phyloP scores from a whole-genome alignment of 2,329 filamentous ascomycete species.

The Cladophialophora chaetospira region DNA sequence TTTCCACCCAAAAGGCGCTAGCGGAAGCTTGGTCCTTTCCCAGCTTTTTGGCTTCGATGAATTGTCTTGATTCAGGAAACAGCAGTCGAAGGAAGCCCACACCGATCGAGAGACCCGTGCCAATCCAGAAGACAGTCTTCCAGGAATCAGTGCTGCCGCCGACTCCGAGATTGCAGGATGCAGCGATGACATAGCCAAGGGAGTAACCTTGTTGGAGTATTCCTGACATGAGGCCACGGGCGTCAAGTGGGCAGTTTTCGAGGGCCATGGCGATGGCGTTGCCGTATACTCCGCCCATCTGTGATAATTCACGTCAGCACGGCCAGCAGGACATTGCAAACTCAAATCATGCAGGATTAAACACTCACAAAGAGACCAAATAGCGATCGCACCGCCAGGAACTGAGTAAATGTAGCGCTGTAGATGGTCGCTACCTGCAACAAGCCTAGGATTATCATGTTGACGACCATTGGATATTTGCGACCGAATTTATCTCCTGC shows the following conservation, averaged over 20 bases:
- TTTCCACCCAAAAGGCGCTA: constrained; percentile 67
- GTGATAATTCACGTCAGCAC: neutral
- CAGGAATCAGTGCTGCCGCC: constrained; percentile 58
- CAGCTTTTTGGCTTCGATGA: constrained; percentile 66
- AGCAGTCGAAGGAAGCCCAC: constrained; percentile 67
- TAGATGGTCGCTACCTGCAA: constrained; percentile 81
- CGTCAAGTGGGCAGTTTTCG: constrained; percentile 70
- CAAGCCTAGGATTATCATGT: constrained; percentile 71
- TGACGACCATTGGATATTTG: constrained; percentile 81
- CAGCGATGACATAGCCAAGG: constrained; percentile 77
- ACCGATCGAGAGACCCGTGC: constrained; percentile 46
- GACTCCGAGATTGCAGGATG: constrained; percentile 72
- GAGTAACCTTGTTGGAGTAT: constrained; percentile 82
- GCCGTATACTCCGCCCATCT: constrained; percentile 77
- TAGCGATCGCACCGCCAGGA: constrained; percentile 71
- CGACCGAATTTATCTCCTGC: constrained; percentile 77
- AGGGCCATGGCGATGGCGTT: constrained; percentile 77
- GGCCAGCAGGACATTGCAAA: neutral
- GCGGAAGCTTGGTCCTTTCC: constrained; percentile 36
- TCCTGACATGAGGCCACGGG: constrained; percentile 77
- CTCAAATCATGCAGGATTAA: neutral
- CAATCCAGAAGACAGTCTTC: constrained; percentile 78
- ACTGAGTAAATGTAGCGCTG: constrained; percentile 68
- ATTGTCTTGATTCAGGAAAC: constrained; percentile 76
- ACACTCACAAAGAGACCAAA: constrained; percentile 65